These are phyloP conservation scores for Pisolithus orientalis DNA, from an alignment of 768 basidiomycete species.

Conservation along the genomic window DNA sequence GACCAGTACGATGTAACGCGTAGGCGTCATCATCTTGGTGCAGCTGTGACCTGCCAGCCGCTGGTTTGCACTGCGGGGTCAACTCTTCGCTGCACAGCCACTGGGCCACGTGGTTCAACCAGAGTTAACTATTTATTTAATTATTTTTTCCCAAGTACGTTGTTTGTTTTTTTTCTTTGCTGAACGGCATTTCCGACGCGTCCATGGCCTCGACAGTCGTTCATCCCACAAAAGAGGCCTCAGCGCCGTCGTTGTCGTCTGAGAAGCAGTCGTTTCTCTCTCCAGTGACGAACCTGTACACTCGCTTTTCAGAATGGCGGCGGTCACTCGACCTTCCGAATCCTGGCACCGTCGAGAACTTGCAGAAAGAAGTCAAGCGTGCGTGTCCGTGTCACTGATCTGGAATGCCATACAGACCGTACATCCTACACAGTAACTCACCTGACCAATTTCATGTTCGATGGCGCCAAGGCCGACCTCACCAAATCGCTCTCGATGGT, in stretches of 20 bases:
- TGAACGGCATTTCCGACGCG: constrained; percentile 23
- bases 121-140: constrained; percentile 2
- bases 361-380: constrained; percentile 93
- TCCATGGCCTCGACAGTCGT: constrained; percentile 42
- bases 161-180: constrained; percentile 28
- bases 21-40: constrained; percentile 49
- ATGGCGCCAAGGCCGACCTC: constrained; percentile 94
- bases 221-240: constrained; percentile 35
- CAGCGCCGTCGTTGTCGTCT: constrained; percentile 29
- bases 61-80: no score
- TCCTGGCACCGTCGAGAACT: constrained; percentile 90
- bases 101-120: no score
- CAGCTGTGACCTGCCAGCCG: background rate
- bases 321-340: constrained; percentile 75
- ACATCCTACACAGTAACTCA: constrained; percentile 60
- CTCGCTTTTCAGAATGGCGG: constrained; percentile 77
- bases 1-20: constrained; percentile 49
- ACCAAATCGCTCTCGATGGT: constrained; percentile 88
- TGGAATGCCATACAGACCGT: background rate
- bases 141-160: constrained; percentile 19
- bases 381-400: constrained; percentile 14
- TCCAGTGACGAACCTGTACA: constrained; percentile 62
- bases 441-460: constrained; percentile 91
- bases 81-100: no score
- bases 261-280: constrained; percentile 36